Base-by-base conservation (phyloP, 164 flowering plant species). In the Stephania yunnanensis region DNA sequence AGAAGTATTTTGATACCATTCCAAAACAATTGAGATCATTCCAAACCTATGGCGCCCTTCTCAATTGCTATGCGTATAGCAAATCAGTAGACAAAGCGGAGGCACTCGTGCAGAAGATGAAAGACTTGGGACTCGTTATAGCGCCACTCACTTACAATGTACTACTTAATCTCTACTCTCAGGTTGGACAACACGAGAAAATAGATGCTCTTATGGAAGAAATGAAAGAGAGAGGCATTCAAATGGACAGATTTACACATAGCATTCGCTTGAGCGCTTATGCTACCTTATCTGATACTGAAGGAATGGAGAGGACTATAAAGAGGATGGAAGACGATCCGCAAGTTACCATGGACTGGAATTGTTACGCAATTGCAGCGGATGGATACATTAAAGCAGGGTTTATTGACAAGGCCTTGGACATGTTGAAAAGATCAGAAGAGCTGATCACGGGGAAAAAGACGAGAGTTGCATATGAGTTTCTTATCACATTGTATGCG, bases 201-300 rank as follows among this genome's bases (percentile, higher is more conserved):
- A 15, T 88, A 55, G 81, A 81, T 15, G 11, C 46, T 17, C n/a
- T 87, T 52, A 68, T 86, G 78, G 69, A 78, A n/a, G 89, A 88
- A 71, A 89, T 89, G 92, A 81, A 84, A 63, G 80, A 69, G 8
- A 83, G 73, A 10, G 83, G 86, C 17, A 74, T 89, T 17, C 5
- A 55, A 22, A 30, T 17, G 29, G 88, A 86, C 81, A 73, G 72
- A 20, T 78, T 71, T 42, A 83, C 86, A 15, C 69, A 61, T 19
- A 72, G 71, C 48, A 81, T 79, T 45, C 71, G 79, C 10, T 17
- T 90, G 30, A 78, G 71, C 58, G 84, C 87, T 10, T 85, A 72
- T 82, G 84, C 79, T 22, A 78, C 71, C 1, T 73, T 73, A 15
- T 79, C 85, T 52, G 87, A 89, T 65, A 63, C 80, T 45, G 76